Base-by-base conservation (phyloP, 345 rosid species). In the Rubroshorea leprosula region DNA sequence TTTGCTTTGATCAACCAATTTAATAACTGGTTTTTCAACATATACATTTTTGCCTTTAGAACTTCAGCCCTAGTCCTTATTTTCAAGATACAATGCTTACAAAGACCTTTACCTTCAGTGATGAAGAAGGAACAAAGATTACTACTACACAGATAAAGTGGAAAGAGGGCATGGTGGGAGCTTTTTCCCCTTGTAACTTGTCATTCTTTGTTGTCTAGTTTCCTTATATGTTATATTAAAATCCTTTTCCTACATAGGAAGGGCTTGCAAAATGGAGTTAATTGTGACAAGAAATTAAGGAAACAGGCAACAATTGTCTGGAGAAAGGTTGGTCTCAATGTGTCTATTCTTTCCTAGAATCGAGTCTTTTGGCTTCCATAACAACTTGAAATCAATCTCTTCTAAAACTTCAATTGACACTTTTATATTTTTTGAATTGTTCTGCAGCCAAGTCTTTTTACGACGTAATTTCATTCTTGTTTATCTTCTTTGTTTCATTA, bases 251-350 rank as follows among this genome's bases (percentile, higher is more conserved):
- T 57, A 44, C 18, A 39, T n/a, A 39, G 77, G 71, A 61, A 92
- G 97, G 89, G 89, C 57, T 63, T 86, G 57, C 82, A 89, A 25
- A 92, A 89, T 76, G 98, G 97, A 72, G 87, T 80, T 61, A 73
- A 71, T 35, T 84, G 77, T 71, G 91, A 80, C 70, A 89, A 89
- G 78, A 89, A 83, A n/a, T n/a, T n/a, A n/a, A 67, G 94, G 97
- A 58, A 84, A 86, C 73, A 92, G 89, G 68, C 84, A 96, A 31
- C 68, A 83, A 43, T 72, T 89, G 46, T 56, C 67, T 55, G 85
- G 83, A 48, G 90, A 83, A 62, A 84, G 98, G 98, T 88, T 62
- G 47, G 68, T 46, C 65, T 72, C 50, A 49, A n/a, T n/a, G n/a
- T n/a, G n/a, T 50, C n/a, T 11, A 44, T 47, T 20, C 13, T 49